A percentile compares a stretch with the other conserved stretches of the same genome.
Conservation (phyloP, 208 protist species). For the Acanthamoeba triangularis region DNA sequence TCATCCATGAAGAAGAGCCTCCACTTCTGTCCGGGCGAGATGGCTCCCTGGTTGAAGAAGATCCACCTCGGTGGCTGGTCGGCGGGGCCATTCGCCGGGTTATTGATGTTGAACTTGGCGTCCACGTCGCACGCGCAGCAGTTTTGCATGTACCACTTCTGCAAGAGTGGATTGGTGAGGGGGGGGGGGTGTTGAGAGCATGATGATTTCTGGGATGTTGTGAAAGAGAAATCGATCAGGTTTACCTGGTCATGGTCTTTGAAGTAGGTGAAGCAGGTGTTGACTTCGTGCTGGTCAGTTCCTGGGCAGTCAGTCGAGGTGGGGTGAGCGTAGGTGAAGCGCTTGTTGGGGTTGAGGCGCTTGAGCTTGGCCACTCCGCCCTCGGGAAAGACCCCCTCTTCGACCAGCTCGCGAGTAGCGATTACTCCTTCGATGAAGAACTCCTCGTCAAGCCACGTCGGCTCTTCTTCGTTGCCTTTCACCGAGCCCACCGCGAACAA, state of each 20-base stretch:
- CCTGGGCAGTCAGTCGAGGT: background rate
- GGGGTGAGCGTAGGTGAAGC: background rate
- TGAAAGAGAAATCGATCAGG: background rate
- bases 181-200: background rate
- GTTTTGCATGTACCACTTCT: constrained; percentile 38
- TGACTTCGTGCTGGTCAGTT: background rate
- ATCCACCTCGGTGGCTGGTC: background rate
- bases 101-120: background rate
- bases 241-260: background rate
- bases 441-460: background rate
- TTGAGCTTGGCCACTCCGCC: background rate
- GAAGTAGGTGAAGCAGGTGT: constrained; percentile 14
- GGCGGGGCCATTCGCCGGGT: background rate
- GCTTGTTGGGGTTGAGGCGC: background rate
- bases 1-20: constrained; percentile 8
- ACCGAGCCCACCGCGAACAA: background rate
- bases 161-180: background rate
- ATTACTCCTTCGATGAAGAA: background rate
- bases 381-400: background rate
- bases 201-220: background rate
- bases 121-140: constrained; percentile 15
- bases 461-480: background rate
- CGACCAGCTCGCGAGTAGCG: background rate
- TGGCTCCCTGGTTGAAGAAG: background rate
- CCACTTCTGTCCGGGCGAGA: background rate